These are phyloP conservation scores for Geoglossum cookeanum DNA, from an alignment of 2,329 filamentous ascomycete species.

Conservation along the genomic window DNA sequence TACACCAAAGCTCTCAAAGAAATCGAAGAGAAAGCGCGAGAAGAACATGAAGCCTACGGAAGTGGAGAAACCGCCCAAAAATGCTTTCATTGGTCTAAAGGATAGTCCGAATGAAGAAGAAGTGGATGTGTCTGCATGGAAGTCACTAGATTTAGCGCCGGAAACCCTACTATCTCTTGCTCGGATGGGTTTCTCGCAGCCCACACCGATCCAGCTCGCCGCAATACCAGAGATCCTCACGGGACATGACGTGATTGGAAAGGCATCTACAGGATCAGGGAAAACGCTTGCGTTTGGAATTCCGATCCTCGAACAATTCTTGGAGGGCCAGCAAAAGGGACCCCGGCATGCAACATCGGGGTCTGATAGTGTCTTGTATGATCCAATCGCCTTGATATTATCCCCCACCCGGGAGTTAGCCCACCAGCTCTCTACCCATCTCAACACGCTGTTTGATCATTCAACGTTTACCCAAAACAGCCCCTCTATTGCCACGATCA, in stretches of 20 bases:
- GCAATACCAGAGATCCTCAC: slow-evolving; percentile 66
- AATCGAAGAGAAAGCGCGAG: slow-evolving; percentile 14
- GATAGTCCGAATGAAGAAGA: slow-evolving; percentile 17
- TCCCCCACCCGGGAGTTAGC: slow-evolving; percentile 88
- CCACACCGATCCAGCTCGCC: slow-evolving; percentile 62
- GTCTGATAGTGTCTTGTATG: slow-evolving; percentile 21
- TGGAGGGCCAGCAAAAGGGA: slow-evolving; percentile 28
- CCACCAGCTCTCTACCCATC: slow-evolving; percentile 72
- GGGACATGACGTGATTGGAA: slow-evolving; percentile 84
- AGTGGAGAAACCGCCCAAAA: slow-evolving; percentile 15
- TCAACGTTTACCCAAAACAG: slow-evolving; percentile 32
- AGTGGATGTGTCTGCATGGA: slow-evolving; percentile 56
- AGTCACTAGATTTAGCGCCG: slow-evolving; percentile 50
- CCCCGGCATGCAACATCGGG: slow-evolving; percentile 20
- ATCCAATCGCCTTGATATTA: slow-evolving; percentile 60
- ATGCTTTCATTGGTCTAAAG: slow-evolving; percentile 33
- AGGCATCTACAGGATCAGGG: slow-evolving; percentile 88
- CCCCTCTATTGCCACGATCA: slow-evolving; percentile 59
- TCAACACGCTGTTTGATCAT: slow-evolving; percentile 51
- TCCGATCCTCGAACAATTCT: slow-evolving; percentile 71
- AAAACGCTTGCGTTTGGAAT: slow-evolving; percentile 93
- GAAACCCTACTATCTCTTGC: slow-evolving; percentile 55
- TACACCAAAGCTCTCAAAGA: slow-evolving; percentile 13
- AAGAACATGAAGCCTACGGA: slow-evolving; percentile 12
- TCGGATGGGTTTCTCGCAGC: slow-evolving; percentile 58